Conservation (phyloP, 495 filamentous ascomycete genomes). For the Aspergillus panamensis region DNA sequence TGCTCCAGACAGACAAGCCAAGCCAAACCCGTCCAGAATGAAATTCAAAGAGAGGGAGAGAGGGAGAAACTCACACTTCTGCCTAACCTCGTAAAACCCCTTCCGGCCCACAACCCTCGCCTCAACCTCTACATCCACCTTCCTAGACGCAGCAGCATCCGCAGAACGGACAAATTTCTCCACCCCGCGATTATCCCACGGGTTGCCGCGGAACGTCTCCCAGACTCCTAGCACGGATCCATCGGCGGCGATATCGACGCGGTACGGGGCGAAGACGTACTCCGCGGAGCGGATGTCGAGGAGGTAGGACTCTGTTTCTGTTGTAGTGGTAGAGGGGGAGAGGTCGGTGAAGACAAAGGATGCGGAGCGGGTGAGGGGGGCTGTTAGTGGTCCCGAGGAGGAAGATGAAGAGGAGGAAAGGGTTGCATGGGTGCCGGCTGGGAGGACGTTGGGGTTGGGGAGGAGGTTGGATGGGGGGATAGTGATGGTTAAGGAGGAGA, state of each 20-base stretch:
- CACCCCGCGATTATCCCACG: slow-evolving; percentile 79
- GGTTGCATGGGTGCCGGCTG: slow-evolving; percentile 57
- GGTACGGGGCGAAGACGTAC: slow-evolving; percentile 68
- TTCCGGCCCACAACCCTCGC: slow-evolving; percentile 58
- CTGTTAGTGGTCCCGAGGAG: slow-evolving; percentile 44
- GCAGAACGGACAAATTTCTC: slow-evolving; percentile 39
- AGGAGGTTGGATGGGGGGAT: slow-evolving; percentile 48
- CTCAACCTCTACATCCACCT: slow-evolving; percentile 49
- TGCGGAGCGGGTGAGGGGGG: slow-evolving; percentile 61
- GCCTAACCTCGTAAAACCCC: slow-evolving; percentile 69
- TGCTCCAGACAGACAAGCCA: too few relatives aligned
- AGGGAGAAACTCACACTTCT: slow-evolving; percentile 58
- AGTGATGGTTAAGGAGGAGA: slow-evolving; percentile 35
- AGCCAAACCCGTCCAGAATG: neutral
- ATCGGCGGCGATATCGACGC: slow-evolving; percentile 64
- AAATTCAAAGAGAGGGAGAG: neutral
- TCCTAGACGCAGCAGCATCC: slow-evolving; percentile 11
- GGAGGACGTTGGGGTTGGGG: slow-evolving; percentile 40
- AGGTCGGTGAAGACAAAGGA: slow-evolving; percentile 69
- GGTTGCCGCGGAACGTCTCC: slow-evolving; percentile 85
- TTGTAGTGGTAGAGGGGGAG: slow-evolving; percentile 15
- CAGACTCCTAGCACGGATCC: slow-evolving; percentile 56
- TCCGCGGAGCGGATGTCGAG: slow-evolving; percentile 72
- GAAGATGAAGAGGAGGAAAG: slow-evolving; percentile 66
- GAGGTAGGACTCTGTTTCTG: slow-evolving; percentile 63